Base-by-base conservation (phyloP, 306 rosid genomes). In the Astragalus membranaceus region DNA sequence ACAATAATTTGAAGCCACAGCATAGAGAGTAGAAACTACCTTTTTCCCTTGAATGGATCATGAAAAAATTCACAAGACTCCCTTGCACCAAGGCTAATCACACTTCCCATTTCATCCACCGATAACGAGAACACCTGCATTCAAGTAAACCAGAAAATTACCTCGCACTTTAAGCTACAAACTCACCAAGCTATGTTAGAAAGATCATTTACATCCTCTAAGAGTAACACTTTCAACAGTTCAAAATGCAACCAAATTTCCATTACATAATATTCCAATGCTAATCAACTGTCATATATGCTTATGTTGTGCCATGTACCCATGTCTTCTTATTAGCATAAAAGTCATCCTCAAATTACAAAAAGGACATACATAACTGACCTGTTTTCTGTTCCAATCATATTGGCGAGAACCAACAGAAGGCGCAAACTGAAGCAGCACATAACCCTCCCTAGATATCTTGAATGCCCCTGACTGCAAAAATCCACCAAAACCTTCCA, bases 371-470 rank as follows among this genome's bases (percentile, higher is more conserved):
- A 44, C 7, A 62, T 5, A 57, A 35, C 50, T 58, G 68, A 90
- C 98, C 96, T 94, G 98, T 83, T 94, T 94, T 67, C 90, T 81
- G 69, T 69, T 85, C 97, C 96, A 91, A 72, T 94, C 99, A 82
- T 89, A 94, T 32, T 81, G 80, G 39, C 97, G 92, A 26, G 79
- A 67, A 51, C 88, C 95, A 10, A 88, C 70, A 0, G 95, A 90
- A 2, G 96, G 99, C 39, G 99, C 97, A 70, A 94, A 89, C 85
- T 94, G 95, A 84, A 91, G 99, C 71, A 94, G 76, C 61, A 94
- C 77, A 80, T 83, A 81, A 61, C 99, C 99, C 48, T 94, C 96
- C 87, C 68, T 86, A n/a, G 95, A 75, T 65, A 94, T 62, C 81
- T 91, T 91, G 78, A 81, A 89, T 26, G 99, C 96, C 51, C 97